Base-by-base conservation (phyloP, 1,284 basidiomycete genomes). In the Ganoderma leucocontextum region DNA sequence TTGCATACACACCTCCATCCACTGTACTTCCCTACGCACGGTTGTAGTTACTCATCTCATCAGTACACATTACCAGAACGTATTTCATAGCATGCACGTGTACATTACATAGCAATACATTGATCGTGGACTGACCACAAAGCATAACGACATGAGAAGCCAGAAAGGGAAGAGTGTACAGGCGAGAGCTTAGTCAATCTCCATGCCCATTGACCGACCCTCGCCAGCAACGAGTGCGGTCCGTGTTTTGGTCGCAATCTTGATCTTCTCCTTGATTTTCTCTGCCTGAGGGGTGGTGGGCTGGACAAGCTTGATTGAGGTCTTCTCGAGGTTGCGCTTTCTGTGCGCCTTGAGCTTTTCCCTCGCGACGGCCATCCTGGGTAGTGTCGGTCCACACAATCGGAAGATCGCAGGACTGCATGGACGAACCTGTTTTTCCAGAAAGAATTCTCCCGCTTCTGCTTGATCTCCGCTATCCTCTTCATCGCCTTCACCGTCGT, bases 401-500 rank as follows among this genome's bases (percentile, higher is more conserved):
- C 33, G 59, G n/a, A 2, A 17, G 58, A 41, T 29, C 22, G 22
- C 36, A 39, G 22, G 22, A 22, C 10, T 17, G 44, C 47, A 52
- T 19, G 29, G 17, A 66, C 86, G 69, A 68, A 92, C 95, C 95
- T 89, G 86, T 93, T 94, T 82, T 95, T 98, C 91, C 93, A 99
- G 89, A 99, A 99, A n/a, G 95, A 95, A 72, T 92, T 89, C 80
- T 99, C 98, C 80, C 98, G 88, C 78, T 92, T 90, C 70, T 89
- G 86, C 80, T 94, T 95, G 85, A 99, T 97, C 83, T 99, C 96
- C 71, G 92, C 90, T 63, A 99, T 88, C 72, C 98, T 90, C 83
- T 96, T 96, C 93, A 99, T 99, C 33, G 96, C 98, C 82, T 94
- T 92, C 80, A 99, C 88, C n/a, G 98, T 99, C 2, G 95, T 95